Conservation (phyloP, 1,284 basidiomycete genomes). For the Cryptococcus hybrid region DNA sequence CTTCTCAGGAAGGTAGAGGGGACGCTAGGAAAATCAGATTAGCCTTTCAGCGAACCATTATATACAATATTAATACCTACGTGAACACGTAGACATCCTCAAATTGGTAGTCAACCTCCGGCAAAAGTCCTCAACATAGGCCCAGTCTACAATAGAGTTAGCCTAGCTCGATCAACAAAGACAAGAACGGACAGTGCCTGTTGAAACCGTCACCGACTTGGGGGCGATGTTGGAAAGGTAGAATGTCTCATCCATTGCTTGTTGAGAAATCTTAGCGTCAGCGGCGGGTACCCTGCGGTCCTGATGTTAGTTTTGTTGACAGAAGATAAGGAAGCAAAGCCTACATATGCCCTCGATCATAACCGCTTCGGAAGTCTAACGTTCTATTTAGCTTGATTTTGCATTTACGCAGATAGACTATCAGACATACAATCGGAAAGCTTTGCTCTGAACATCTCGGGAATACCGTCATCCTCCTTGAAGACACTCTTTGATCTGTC, state of each 20-base stretch:
- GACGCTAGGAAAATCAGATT: slow-evolving; percentile 51
- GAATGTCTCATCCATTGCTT: slow-evolving; percentile 98
- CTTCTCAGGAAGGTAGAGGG: slow-evolving; percentile 87
- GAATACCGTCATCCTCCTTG: slow-evolving; percentile 77
- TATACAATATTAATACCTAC: slow-evolving; percentile 24
- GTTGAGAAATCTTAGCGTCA: slow-evolving; percentile 78
- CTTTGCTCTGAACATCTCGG: slow-evolving; percentile 75
- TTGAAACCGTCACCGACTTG: slow-evolving; percentile 99
- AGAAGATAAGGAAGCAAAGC: background rate
- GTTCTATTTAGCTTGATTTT: background rate
- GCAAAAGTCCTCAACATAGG: slow-evolving; percentile 95
- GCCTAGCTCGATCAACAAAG: background rate
- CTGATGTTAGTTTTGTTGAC: background rate
- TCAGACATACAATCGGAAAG: slow-evolving; percentile 66
- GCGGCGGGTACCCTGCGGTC: slow-evolving; percentile 84
- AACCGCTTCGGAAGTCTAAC: slow-evolving; percentile 81
- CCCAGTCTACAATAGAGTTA: slow-evolving; percentile 72
- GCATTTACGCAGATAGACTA: background rate
- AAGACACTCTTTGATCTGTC: slow-evolving; percentile 81
- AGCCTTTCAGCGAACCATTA: background rate
- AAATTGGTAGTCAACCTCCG: slow-evolving; percentile 76
- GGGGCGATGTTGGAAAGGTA: slow-evolving; percentile 90
- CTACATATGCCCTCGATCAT: slow-evolving; percentile 94
- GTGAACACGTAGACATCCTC: slow-evolving; percentile 97
- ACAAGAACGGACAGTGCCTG: slow-evolving; percentile 70